Evolutionary conservation across 371 early-diverging fungal genomes (phyloP).

Genomic region (Lichtheimia ramosa): DNA sequence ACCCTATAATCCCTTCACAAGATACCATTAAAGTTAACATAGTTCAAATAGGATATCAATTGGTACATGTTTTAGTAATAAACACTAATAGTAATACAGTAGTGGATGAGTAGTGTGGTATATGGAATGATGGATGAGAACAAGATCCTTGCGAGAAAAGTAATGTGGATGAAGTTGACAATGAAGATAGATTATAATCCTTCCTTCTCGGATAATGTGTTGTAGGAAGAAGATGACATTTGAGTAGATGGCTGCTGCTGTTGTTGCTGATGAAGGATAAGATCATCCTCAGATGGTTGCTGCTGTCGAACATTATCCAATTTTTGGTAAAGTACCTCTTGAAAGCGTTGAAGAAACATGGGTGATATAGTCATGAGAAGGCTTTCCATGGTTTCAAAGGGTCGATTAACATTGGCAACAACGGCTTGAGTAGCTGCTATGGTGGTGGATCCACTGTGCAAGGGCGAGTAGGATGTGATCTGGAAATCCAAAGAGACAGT

Average conservation of each 20-base stretch:
- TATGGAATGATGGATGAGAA: too few relatives aligned
- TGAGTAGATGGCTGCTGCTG: neutral
- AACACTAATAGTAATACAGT: too few relatives aligned
- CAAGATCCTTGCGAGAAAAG: too few relatives aligned
- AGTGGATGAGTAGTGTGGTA: too few relatives aligned
- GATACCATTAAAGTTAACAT: too few relatives aligned
- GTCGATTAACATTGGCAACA: conserved; percentile 20
- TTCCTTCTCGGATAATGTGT: too few relatives aligned
- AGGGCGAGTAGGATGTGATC: conserved; percentile 34
- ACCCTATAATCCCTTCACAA: too few relatives aligned
- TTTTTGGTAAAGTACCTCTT: conserved; percentile 32
- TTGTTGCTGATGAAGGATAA: neutral
- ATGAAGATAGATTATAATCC: too few relatives aligned
- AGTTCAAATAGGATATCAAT: too few relatives aligned
- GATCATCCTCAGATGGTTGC: neutral
- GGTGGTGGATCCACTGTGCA: conserved; percentile 17
- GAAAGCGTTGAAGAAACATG: conserved; percentile 36
- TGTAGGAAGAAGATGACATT: neutral
- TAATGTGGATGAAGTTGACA: too few relatives aligned
- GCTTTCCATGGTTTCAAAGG: conserved; percentile 46
- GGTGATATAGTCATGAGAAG: conserved; percentile 42
- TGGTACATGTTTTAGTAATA: too few relatives aligned
- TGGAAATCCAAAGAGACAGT: neutral
- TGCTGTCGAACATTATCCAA: conserved; percentile 27
- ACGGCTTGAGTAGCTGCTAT: conserved; percentile 23